Percentiles rank a stretch among this genome's conserved stretches.
Conservation (phyloP, 148 eudicot species). For the Euryodendron excelsum region DNA sequence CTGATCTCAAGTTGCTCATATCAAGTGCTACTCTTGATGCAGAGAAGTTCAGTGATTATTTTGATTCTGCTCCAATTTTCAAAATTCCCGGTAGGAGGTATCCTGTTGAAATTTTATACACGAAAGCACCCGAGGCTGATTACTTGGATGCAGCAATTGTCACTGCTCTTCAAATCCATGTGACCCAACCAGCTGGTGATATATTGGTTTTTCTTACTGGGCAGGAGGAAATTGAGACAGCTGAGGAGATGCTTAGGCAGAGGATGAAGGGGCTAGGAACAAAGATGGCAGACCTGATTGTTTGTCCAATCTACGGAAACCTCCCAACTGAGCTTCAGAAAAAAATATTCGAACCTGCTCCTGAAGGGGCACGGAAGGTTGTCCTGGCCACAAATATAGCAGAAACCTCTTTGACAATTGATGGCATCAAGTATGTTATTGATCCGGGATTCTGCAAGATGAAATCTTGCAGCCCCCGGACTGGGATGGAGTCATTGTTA, state of each 20-base stretch:
- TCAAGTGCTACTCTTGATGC: slow-evolving; percentile 75
- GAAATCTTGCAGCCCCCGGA: slow-evolving; percentile 66
- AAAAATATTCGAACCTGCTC: slow-evolving; percentile 71
- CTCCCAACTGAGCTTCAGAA: slow-evolving; percentile 72
- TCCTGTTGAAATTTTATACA: slow-evolving; percentile 60
- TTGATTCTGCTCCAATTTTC: slow-evolving; percentile 64
- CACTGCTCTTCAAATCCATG: slow-evolving; percentile 60
- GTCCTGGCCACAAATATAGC: slow-evolving; percentile 82
- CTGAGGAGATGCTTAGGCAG: slow-evolving; percentile 55
- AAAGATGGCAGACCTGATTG: slow-evolving; percentile 57
- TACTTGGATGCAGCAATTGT: slow-evolving; percentile 68
- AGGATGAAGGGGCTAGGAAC: slow-evolving; percentile 55
- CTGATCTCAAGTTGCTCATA: slow-evolving; percentile 62
- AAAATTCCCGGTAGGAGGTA: slow-evolving; percentile 66
- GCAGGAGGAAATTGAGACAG: slow-evolving; percentile 69
- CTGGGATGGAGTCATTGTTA: slow-evolving; percentile 64
- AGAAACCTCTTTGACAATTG: slow-evolving; percentile 77
- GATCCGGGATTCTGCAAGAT: slow-evolving; percentile 68
- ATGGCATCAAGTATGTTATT: slow-evolving; percentile 71
- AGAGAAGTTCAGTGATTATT: slow-evolving; percentile 65
- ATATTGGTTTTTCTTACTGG: slow-evolving; percentile 62
- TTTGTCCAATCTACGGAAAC: slow-evolving; percentile 68
- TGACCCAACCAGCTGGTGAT: slow-evolving; percentile 54
- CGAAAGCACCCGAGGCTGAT: slow-evolving; percentile 70
- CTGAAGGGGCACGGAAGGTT: slow-evolving; percentile 68